Base-by-base conservation (phyloP, 2,329 filamentous ascomycete genomes). In the Trichoderma citrinoviride region DNA sequence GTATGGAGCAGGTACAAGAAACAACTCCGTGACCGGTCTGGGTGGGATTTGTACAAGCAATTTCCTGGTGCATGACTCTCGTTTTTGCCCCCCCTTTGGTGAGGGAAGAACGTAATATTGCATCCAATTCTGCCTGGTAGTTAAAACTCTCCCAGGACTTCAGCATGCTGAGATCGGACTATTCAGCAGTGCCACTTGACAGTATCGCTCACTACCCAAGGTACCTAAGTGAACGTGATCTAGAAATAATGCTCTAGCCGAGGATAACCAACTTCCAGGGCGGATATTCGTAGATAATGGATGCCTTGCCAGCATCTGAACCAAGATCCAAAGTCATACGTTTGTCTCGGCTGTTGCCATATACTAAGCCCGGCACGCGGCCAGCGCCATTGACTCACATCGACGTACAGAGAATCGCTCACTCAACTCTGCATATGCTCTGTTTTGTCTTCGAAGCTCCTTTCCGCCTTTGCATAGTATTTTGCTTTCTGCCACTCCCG, bases 311-410 rank as follows among this genome's bases (percentile, higher is more conserved):
- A 37, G 33, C 33, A 37, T 14, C 33, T 12, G 33, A 37, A 14
- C 12, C 33, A 37, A 37, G 10, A 37, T 33, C 33, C 33, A 14
- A 37, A 37, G 12, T 37, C 33, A 37, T 37, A 37, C 33, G 27
- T 17, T 40, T 41, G 23, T 50, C 21, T 27, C 33, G 44, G 27
- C 46, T 60, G 10, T 14, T 33, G 27, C 15, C 27, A 21, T 25
- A 5, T 29, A 14, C 33, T 14, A 37, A 37, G 25, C n/a, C 21
- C 21, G 8, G 41, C 23, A 14, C 7, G 47, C 33, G 33, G 12
- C 37, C 33, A 50, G 33, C 49, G 60, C 60, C 60, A 62, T 62
- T 62, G 60, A 62, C 49, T 54, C 49, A 62, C 47, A 46, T 46
- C 60, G 60, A 62, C 60, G 60, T 62, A 62, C 27, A 23, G n/a